These are phyloP conservation scores for Cerrena zonata DNA, from an alignment of 1,284 basidiomycete species.

Conservation along the genomic window DNA sequence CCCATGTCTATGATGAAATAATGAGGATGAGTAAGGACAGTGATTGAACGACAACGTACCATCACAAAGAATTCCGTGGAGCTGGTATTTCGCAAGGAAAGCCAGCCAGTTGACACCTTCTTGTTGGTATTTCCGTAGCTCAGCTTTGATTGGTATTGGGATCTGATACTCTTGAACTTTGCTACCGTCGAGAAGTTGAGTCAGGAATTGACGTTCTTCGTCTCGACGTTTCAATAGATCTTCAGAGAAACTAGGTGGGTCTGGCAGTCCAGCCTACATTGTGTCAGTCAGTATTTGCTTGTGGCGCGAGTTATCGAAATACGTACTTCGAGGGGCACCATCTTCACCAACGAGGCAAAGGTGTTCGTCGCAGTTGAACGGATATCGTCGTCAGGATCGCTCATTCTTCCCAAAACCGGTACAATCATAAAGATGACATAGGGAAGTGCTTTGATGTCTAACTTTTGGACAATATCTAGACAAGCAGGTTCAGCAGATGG, in stretches of 20 bases:
- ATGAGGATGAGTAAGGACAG: not conserved
- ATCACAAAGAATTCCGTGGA: conserved; percentile 97
- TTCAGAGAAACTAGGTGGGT: conserved; percentile 87
- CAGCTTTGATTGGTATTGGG: conserved; percentile 86
- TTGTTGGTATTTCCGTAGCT: conserved; percentile 94
- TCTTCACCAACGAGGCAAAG: conserved; percentile 97
- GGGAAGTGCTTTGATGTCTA: conserved; percentile 92
- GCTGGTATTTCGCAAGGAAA: conserved; percentile 93
- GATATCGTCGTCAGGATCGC: conserved; percentile 86
- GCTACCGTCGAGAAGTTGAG: conserved; percentile 88
- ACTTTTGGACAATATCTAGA: conserved; percentile 82
- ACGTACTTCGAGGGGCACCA: conserved; percentile 91
- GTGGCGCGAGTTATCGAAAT: not conserved
- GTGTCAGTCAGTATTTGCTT: not conserved
- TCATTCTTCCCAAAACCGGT: conserved; percentile 95
- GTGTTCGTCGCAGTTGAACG: conserved; percentile 92
- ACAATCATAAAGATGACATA: conserved; percentile 98
- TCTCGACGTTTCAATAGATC: conserved; percentile 86
- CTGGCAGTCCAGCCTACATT: conserved; percentile 82
- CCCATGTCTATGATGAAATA: conserved; percentile 80
- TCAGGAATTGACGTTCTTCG: conserved; percentile 86
- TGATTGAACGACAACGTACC: conserved; percentile 45
- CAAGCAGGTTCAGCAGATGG: conserved; percentile 6
- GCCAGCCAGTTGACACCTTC: conserved; percentile 99
- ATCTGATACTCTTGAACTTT: conserved; percentile 91